Conservation (phyloP, 805 yeast genomes). For the Suhomyces pyralidae region DNA sequence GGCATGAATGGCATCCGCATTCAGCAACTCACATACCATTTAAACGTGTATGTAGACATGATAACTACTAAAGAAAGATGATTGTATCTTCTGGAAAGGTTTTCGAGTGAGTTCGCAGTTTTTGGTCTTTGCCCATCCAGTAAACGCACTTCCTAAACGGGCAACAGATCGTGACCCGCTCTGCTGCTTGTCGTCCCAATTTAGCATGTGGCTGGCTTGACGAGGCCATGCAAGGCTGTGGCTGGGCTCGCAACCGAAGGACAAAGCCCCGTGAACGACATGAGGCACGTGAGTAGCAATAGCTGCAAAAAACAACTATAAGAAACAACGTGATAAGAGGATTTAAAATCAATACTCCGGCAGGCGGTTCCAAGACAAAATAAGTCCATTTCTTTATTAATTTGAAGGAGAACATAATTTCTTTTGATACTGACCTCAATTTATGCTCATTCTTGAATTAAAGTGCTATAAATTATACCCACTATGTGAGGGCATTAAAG, state of each 20-base stretch:
- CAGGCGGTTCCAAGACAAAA: too few relatives aligned
- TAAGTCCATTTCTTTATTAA: too few relatives aligned
- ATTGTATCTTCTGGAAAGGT: background rate
- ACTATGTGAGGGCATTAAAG: too few relatives aligned
- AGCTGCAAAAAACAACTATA: too few relatives aligned
- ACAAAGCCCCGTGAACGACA: background rate
- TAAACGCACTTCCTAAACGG: slow-evolving; percentile 1
- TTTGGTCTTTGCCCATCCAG: slow-evolving; percentile 2
- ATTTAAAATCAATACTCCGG: too few relatives aligned
- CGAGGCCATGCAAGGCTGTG: background rate
- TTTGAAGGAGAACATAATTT: too few relatives aligned
- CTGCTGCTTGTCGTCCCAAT: background rate
- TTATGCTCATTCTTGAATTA: too few relatives aligned
- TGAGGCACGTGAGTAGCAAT: background rate
- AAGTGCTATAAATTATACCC: too few relatives aligned
- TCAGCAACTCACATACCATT: slow-evolving; percentile 34
- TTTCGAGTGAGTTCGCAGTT: slow-evolving; percentile 1
- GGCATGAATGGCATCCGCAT: background rate
- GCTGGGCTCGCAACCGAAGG: background rate
- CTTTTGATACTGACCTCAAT: too few relatives aligned
- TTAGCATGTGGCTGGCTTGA: background rate
- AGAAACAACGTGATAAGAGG: too few relatives aligned
- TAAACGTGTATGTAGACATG: slow-evolving; percentile 30
- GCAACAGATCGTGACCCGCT: slow-evolving; percentile 4
- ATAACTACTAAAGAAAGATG: background rate